Conservation (phyloP, 352 stramenopile species). For the Chrysophaeum taylorii region DNA sequence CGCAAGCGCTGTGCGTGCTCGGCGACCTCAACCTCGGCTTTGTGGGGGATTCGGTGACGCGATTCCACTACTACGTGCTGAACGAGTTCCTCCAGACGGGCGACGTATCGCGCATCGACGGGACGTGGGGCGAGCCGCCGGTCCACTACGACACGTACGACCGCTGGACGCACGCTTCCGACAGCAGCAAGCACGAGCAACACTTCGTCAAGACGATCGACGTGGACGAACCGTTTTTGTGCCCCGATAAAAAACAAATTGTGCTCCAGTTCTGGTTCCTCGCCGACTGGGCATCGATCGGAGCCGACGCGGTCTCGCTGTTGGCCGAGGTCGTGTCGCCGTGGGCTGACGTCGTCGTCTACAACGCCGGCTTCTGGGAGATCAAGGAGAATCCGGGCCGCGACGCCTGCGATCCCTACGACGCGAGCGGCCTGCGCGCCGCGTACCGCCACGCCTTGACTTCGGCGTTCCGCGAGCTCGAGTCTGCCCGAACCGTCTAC, state of each 20-base stretch:
- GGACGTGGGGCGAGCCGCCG: not conserved
- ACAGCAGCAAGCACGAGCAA: not conserved
- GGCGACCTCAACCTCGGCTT: not conserved
- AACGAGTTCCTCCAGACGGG: not conserved
- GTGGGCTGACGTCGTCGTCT: not conserved
- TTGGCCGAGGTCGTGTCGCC: not conserved
- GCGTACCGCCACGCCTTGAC: not conserved
- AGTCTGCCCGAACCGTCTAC: not conserved
- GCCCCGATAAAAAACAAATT: not conserved
- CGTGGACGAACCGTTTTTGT: not conserved
- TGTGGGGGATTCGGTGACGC: not conserved
- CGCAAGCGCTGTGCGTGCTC: not conserved
- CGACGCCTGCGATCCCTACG: not conserved
- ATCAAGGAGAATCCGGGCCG: not conserved
- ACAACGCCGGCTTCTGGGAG: slow-evolving; percentile 6
- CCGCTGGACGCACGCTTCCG: not conserved
- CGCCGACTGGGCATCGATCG: not conserved
- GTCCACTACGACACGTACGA: not conserved
- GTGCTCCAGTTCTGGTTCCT: slow-evolving; percentile 1
- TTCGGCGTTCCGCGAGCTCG: not conserved
- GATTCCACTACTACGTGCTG: slow-evolving; percentile 8
- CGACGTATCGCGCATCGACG: too few species aligned
- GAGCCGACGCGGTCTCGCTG: not conserved
- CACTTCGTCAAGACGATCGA: not conserved
- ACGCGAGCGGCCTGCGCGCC: not conserved